Conservation (phyloP, 352 stramenopile species). For the Phytophthora constricta region DNA sequence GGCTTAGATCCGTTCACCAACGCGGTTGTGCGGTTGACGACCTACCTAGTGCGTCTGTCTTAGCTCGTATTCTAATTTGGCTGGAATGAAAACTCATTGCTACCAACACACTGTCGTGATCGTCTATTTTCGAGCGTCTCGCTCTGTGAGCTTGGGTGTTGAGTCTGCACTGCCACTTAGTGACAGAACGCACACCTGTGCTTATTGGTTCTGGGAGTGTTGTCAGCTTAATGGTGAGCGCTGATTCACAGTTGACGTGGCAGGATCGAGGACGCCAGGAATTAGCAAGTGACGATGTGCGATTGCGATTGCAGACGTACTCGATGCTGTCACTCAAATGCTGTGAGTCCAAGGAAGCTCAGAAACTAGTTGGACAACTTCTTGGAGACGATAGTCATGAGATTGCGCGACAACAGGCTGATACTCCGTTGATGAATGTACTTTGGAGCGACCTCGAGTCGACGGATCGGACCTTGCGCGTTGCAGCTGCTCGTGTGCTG, state of each 20-base stretch:
- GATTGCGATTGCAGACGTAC: slow-evolving; percentile 44
- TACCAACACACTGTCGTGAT: too few relatives aligned
- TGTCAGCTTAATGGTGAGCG: too few relatives aligned
- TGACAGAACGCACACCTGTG: too few relatives aligned
- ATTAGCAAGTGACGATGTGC: slow-evolving; percentile 34
- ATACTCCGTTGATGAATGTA: slow-evolving; percentile 15
- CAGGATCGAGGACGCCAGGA: slow-evolving; percentile 23
- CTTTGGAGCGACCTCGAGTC: slow-evolving; percentile 44
- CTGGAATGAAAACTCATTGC: not conserved
- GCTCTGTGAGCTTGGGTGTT: too few relatives aligned
- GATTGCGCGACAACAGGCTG: not conserved
- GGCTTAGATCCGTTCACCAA: not conserved
- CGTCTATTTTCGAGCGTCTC: not conserved
- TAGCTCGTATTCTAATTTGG: not conserved
- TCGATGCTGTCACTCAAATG: slow-evolving; percentile 37
- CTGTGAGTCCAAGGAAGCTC: slow-evolving; percentile 44
- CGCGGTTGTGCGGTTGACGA: too few relatives aligned
- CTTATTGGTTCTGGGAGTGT: too few relatives aligned
- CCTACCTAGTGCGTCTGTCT: not conserved
- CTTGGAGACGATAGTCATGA: slow-evolving; percentile 28
- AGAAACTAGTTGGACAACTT: slow-evolving; percentile 51
- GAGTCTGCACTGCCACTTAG: too few relatives aligned
- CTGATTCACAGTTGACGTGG: too few relatives aligned
- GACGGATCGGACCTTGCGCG: slow-evolving; percentile 50
- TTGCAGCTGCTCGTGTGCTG: slow-evolving; percentile 52